Evolutionary conservation across 306 rosid species (phyloP).

Genomic region (Sphenostylis stenocarpa): DNA sequence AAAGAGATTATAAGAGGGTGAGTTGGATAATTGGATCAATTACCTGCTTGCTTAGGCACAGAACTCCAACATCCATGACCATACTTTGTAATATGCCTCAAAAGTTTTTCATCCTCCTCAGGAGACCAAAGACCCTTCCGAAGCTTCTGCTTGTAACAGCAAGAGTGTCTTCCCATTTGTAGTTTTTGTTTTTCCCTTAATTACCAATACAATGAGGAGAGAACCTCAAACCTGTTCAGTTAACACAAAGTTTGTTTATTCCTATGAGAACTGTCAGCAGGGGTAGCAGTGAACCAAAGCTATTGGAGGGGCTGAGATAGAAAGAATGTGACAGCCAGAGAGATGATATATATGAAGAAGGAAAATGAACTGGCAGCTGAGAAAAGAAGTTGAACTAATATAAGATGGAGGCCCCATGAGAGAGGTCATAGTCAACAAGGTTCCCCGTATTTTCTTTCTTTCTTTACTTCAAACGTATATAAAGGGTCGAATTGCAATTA

Average conservation of each 20-base stretch:
- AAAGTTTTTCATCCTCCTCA: slow-evolving; percentile 59
- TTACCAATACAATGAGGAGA: neutral
- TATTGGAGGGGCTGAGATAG: slow-evolving; percentile 34
- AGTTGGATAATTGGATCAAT: neutral
- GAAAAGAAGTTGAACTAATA: slow-evolving; percentile 56
- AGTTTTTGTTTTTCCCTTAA: neutral
- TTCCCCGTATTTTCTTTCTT: slow-evolving; percentile 9
- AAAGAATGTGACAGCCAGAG: slow-evolving; percentile 34
- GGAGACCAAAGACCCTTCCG: slow-evolving; percentile 71
- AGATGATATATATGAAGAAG: slow-evolving; percentile 33
- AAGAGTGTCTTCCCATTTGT: slow-evolving; percentile 66
- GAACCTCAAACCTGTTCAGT: slow-evolving; percentile 22
- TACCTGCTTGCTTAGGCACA: slow-evolving; percentile 70
- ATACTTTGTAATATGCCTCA: slow-evolving; percentile 55
- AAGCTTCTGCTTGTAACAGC: slow-evolving; percentile 62
- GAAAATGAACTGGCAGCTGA: slow-evolving; percentile 54
- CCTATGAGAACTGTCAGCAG: slow-evolving; percentile 43
- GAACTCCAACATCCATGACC: slow-evolving; percentile 73
- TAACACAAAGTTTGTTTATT: slow-evolving; percentile 37
- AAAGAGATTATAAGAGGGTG: neutral
- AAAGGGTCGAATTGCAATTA: slow-evolving; percentile 21
- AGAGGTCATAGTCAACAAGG: slow-evolving; percentile 48
- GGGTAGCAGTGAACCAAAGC: slow-evolving; percentile 35
- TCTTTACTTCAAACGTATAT: neutral
- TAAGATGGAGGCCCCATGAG: slow-evolving; percentile 41